Evolutionary conservation across 1,284 basidiomycete species (phyloP).

Genomic region (Ganoderma sinense): DNA sequence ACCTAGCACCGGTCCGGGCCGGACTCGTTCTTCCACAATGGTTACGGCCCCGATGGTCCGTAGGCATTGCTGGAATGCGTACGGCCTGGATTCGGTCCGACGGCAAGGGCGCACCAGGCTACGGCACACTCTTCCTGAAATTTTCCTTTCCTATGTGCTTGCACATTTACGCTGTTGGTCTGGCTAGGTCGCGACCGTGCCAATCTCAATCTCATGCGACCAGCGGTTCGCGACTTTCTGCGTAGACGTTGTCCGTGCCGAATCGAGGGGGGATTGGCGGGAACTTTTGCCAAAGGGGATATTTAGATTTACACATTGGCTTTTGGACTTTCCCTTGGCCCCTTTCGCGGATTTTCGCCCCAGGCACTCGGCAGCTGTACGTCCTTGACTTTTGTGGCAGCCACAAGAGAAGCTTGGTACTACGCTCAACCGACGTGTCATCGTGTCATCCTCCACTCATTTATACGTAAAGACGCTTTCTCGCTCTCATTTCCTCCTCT

Average conservation of each 20-base stretch:
- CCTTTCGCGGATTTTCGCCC: neutral
- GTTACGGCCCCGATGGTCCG: neutral
- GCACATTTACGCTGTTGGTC: neutral
- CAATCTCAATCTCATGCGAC: neutral
- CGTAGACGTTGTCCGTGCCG: neutral
- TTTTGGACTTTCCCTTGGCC: too few relatives aligned
- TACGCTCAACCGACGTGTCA: slow-evolving; percentile 26
- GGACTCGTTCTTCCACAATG: neutral
- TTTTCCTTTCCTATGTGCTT: neutral
- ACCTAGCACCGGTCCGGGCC: neutral
- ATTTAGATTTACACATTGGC: neutral
- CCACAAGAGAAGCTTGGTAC: slow-evolving; percentile 21
- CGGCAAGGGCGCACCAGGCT: neutral
- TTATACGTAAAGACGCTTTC: slow-evolving; percentile 26
- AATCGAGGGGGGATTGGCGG: neutral
- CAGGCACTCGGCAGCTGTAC: slow-evolving; percentile 27
- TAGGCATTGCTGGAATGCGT: neutral
- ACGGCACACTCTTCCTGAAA: slow-evolving; percentile 6
- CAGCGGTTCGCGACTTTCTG: neutral
- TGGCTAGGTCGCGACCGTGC: neutral
- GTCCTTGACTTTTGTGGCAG: slow-evolving; percentile 29
- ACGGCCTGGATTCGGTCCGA: slow-evolving; percentile 2
- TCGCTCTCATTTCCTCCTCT: neutral
- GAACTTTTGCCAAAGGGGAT: neutral
- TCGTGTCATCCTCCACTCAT: slow-evolving; percentile 29